phyloP scores from a whole-genome alignment of 306 rosid species.

The Cicer yamashitae region DNA sequence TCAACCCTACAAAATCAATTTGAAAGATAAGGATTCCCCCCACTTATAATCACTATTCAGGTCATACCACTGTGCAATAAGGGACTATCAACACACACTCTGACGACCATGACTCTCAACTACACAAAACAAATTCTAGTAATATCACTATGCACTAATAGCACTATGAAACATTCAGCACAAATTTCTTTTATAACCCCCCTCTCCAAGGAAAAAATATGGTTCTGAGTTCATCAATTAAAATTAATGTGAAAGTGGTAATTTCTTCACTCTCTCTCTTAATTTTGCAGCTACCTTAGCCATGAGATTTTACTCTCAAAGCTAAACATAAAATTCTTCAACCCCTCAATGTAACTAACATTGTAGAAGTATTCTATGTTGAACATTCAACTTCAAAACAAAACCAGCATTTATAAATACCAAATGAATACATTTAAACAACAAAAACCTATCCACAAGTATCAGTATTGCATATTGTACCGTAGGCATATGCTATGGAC shows the following conservation, averaged over 20 bases:
- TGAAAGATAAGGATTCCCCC: not conserved
- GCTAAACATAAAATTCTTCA: not conserved
- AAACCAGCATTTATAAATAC: slow-evolving; percentile 25
- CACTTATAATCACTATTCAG: not conserved
- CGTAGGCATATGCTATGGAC: slow-evolving; percentile 92
- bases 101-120: not conserved
- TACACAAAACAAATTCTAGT: not conserved
- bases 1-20: not conserved
- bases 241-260: slow-evolving; percentile 8
- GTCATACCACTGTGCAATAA: not conserved
- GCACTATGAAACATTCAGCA: not conserved
- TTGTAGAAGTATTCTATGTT: slow-evolving; percentile 3
- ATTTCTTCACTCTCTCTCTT: slow-evolving; percentile 23
- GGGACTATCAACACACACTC: slow-evolving; percentile 1
- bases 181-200: slow-evolving; percentile 7
- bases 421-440: slow-evolving; percentile 35
- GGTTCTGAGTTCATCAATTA: slow-evolving; percentile 13
- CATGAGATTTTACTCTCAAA: slow-evolving; percentile 13
- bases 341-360: not conserved
- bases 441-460: slow-evolving; percentile 35
- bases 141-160: not conserved
- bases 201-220: not conserved
- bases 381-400: slow-evolving; percentile 41
- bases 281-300: not conserved
- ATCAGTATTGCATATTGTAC: slow-evolving; percentile 51